Base-by-base conservation (phyloP, 2,329 filamentous ascomycete genomes). In the Didymella pinodella region DNA sequence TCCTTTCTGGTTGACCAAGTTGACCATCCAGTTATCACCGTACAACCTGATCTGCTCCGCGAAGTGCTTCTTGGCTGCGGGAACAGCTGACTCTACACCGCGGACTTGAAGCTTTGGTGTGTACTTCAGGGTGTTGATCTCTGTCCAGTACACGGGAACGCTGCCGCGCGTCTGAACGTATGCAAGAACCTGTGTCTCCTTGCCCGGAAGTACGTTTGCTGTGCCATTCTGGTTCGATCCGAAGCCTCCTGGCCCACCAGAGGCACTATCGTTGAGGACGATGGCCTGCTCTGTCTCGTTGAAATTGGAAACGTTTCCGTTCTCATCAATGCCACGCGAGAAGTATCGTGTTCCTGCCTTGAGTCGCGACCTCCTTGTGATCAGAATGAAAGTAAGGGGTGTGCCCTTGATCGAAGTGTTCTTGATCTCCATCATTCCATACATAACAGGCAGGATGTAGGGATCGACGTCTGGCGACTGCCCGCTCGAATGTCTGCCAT, bases 141-240 rank as follows among this genome's bases (percentile, higher is more conserved):
- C 96, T 14, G 93, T 89, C 95, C 95, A 99, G 78, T 90, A 97
- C 1, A 96, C 91, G 0, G 95, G 95, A 4, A 99, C 92, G 76
- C 94, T 98, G 63, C 95, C 95, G 77, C 95, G 88, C 2, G 95
- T 99, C 80, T 99, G 95, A 14, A 98, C 92, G 74, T 97, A 99
- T 3, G 95, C 92, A 71, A 98, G 82, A 41, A 98, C 88, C 76
- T 98, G 95, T 61, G 90, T 88, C 75, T 97, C 94, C 65, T 88
- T 87, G 44, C 87, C 86, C 20, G 83, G 80, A 22, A 80, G 80
- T 40, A 80, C 82, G 32, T 84, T 85, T 5, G 62, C 65, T 40
- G 45, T 90, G 62, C 88, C 89, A 73, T 91, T 93, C 70, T 91
- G 86, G 81, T 91, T 90, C 20, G 90, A 88, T 58, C 86, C 90